A percentile compares a stretch with the other conserved stretches of the same genome.
phyloP scores from a whole-genome alignment of 768 basidiomycete genomes.

The Suillus lakei region DNA sequence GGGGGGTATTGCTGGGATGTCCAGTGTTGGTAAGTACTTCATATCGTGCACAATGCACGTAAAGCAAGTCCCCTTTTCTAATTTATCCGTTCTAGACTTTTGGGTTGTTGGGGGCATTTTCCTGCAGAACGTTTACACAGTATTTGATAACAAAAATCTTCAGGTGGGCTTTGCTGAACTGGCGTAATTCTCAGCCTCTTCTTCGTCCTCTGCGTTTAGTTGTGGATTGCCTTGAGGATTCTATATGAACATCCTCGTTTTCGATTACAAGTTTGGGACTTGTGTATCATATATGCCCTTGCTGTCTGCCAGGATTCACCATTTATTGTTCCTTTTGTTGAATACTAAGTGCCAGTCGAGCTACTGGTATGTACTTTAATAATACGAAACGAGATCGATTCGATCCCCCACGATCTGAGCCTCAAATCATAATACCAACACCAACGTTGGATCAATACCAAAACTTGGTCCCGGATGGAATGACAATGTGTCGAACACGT shows the following conservation, averaged over 20 bases:
- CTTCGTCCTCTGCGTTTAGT: not conserved
- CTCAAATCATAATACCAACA: too few relatives aligned
- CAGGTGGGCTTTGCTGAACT: constrained; percentile 48
- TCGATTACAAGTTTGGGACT: not conserved
- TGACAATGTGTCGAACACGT: too few relatives aligned
- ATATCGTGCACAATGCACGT: not conserved
- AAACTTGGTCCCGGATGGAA: too few relatives aligned
- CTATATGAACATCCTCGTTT: not conserved
- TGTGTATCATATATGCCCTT: not conserved
- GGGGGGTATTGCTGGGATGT: constrained; percentile 37
- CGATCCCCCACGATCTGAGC: not conserved
- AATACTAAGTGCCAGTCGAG: not conserved
- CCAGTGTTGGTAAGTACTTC: not conserved
- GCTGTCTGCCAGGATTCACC: not conserved
- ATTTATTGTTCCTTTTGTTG: not conserved
- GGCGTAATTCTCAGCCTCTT: constrained; percentile 13
- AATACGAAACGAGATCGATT: not conserved
- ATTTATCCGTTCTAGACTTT: constrained; percentile 21
- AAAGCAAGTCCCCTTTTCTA: not conserved
- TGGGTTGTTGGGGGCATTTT: constrained; percentile 43
- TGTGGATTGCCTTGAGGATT: not conserved
- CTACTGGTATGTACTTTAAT: not conserved
- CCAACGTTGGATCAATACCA: not conserved
- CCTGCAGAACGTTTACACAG: constrained; percentile 35
- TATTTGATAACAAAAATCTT: constrained; percentile 34